Evolutionary conservation across 495 filamentous ascomycete genomes (phyloP).

Genomic region (Neurospora terricola): DNA sequence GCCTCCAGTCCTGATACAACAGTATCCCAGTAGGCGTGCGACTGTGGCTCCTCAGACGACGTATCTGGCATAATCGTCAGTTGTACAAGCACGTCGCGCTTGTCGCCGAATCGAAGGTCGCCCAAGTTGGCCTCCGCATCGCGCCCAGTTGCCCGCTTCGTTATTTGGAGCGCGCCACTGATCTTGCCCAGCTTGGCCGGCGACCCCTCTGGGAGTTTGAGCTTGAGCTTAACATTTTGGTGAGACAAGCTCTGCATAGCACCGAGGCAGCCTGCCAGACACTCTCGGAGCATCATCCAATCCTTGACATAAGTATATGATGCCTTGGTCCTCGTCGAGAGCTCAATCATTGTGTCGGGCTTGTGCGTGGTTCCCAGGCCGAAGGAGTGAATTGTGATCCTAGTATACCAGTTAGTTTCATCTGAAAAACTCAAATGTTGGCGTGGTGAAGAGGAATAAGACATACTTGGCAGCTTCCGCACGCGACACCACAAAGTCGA

Average conservation of each 20-base stretch:
- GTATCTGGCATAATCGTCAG: slow-evolving; percentile 88
- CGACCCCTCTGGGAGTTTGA: slow-evolving; percentile 89
- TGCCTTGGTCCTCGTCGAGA: slow-evolving; percentile 92
- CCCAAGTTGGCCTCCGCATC: slow-evolving; percentile 91
- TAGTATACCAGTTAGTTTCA: slow-evolving; percentile 23
- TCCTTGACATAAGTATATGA: slow-evolving; percentile 98
- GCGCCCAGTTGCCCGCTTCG: slow-evolving; percentile 92
- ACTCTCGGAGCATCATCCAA: slow-evolving; percentile 99
- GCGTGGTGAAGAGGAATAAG: not conserved
- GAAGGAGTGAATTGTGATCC: slow-evolving; percentile 93
- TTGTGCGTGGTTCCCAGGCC: slow-evolving; percentile 96
- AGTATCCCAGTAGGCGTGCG: slow-evolving; percentile 94
- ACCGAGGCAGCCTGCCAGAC: slow-evolving; percentile 87
- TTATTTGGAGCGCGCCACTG: slow-evolving; percentile 91
- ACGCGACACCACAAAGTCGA: slow-evolving; percentile 96
- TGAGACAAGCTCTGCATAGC: slow-evolving; percentile 95
- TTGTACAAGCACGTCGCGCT: slow-evolving; percentile 93
- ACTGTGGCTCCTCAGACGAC: slow-evolving; percentile 71
- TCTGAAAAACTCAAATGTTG: not conserved
- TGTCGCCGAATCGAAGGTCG: slow-evolving; percentile 93
- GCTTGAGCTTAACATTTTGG: slow-evolving; percentile 95
- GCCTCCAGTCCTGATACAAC: slow-evolving; percentile 94
- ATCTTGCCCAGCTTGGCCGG: slow-evolving; percentile 98
- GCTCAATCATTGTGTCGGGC: slow-evolving; percentile 95
- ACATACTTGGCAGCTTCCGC: slow-evolving; percentile 94